Evolutionary conservation across 192 early-diverging fungal species (phyloP).

Genomic region (Podila epigama): DNA sequence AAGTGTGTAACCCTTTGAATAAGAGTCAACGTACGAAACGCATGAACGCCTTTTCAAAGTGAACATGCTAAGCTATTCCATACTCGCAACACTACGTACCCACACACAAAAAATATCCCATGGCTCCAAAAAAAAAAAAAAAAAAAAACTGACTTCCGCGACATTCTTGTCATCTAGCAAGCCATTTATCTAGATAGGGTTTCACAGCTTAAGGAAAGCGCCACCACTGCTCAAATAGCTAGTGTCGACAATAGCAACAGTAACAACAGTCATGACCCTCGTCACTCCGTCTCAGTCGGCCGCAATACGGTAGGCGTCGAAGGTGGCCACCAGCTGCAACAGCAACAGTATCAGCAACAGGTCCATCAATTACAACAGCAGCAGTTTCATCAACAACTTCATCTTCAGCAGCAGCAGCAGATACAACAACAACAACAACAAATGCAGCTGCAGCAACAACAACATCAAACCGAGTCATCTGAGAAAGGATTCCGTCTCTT

Average conservation of each 20-base stretch:
- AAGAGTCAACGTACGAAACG: no score
- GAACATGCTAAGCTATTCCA: no score
- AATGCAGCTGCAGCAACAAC: constrained; percentile 4
- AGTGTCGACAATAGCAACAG: neutral
- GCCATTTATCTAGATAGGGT: constrained; percentile 46
- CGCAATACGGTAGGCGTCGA: neutral
- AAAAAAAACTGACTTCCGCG: no score
- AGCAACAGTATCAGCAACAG: neutral
- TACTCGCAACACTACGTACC: no score
- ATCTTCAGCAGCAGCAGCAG: neutral
- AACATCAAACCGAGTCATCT: neutral
- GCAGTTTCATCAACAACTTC: neutral
- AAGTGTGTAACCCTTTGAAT: no score
- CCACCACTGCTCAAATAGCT: neutral
- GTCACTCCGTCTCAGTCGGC: constrained; percentile 10
- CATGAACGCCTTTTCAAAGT: no score
- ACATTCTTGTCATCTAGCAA: constrained; percentile 11
- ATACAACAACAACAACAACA: neutral
- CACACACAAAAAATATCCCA: no score
- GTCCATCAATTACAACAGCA: constrained; percentile 1
- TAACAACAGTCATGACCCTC: constrained; percentile 3
- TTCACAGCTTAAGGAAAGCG: constrained; percentile 20
- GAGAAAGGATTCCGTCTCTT: constrained; percentile 33
- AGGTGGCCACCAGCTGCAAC: constrained; percentile 1
- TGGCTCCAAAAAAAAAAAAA: no score